A percentile compares a stretch with the other conserved stretches of the same genome.
phyloP scores from a whole-genome alignment of 352 stramenopile species.

The Pythium phragmitis region DNA sequence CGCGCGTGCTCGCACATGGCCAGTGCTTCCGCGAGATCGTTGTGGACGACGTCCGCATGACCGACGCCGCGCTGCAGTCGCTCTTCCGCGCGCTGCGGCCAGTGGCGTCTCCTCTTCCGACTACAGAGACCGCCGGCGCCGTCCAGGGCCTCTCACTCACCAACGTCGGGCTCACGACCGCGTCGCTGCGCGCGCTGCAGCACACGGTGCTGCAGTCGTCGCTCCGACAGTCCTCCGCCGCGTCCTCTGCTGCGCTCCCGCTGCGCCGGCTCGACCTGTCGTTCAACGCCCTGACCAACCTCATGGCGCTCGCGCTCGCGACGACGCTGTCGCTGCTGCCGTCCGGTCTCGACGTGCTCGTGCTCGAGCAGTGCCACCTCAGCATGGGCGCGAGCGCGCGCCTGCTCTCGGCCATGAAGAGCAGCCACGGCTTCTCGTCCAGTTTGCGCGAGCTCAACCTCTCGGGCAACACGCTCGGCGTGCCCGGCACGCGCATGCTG shows the following conservation, averaged over 20 bases:
- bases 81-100: constrained; percentile 54
- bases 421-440: constrained; percentile 47
- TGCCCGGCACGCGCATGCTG: constrained; percentile 44
- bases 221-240: constrained; percentile 30
- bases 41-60: constrained; percentile 47
- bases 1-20: constrained; percentile 39
- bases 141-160: constrained; percentile 46
- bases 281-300: constrained; percentile 56
- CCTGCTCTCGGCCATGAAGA: constrained; percentile 43
- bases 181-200: constrained; percentile 46
- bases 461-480: constrained; percentile 51
- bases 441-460: constrained; percentile 58
- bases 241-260: constrained; percentile 12
- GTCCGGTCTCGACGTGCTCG: constrained; percentile 48
- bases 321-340: constrained; percentile 50
- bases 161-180: constrained; percentile 43
- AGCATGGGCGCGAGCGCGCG: constrained; percentile 34
- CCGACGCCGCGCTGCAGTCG: constrained; percentile 37
- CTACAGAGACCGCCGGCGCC: constrained; percentile 15
- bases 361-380: constrained; percentile 54
- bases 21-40: constrained; percentile 48
- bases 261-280: constrained; percentile 60
- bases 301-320: constrained; percentile 48
- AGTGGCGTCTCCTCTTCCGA: background rate
- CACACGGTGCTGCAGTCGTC: constrained; percentile 55